phyloP scores from a whole-genome alignment of 2,329 filamentous ascomycete genomes.

The Tricladium varicosporioides region DNA sequence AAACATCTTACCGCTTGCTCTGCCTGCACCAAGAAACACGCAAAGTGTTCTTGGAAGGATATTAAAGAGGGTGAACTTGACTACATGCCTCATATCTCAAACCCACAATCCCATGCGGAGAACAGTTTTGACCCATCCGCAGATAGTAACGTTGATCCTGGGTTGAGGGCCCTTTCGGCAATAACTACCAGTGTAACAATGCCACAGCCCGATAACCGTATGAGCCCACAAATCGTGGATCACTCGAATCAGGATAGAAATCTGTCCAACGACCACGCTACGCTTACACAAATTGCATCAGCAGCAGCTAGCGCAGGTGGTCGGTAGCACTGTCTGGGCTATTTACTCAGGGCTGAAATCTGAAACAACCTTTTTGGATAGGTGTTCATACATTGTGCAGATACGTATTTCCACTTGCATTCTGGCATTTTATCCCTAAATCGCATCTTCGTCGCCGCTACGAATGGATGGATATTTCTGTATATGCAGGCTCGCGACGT shows the following conservation, averaged over 20 bases:
- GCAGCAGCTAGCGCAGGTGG: conserved; percentile 6
- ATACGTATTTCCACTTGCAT: too few species aligned
- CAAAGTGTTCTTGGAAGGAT: conserved; percentile 82
- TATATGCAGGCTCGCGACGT: background rate
- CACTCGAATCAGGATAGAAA: background rate
- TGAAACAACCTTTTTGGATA: background rate
- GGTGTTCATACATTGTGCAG: background rate
- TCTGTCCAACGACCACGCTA: conserved; percentile 6
- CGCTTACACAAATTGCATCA: conserved; percentile 9
- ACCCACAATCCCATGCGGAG: background rate
- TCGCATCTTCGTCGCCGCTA: too few species aligned
- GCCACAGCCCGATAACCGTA: background rate
- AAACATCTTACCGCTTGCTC: conserved; percentile 85
- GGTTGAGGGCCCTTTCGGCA: background rate
- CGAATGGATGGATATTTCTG: background rate
- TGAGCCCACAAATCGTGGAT: background rate
- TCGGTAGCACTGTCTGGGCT: background rate
- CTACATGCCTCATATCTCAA: background rate
- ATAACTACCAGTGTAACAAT: background rate
- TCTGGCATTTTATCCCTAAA: too few species aligned
- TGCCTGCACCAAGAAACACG: conserved; percentile 87
- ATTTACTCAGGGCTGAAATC: background rate
- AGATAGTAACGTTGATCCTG: background rate
- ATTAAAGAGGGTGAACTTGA: conserved; percentile 68
- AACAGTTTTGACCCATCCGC: background rate